Evolutionary conservation across 1,284 basidiomycete species (phyloP), one percentile per base, ranked within the genome.

Genomic region (Pseudomicrostroma phylloplanum): DNA sequence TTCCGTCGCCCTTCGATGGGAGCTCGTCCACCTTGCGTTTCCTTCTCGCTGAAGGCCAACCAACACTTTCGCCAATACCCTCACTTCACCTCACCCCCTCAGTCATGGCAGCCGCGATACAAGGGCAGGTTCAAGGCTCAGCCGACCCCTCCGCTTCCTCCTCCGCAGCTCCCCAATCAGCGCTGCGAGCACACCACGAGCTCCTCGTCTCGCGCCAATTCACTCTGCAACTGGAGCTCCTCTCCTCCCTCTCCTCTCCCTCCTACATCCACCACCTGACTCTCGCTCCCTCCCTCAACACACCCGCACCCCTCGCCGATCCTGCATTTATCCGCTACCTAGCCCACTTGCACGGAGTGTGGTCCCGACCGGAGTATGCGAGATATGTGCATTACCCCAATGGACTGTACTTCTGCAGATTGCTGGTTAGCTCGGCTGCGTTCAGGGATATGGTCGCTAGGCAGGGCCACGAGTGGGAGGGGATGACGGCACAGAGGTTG

Each of bases 201-300:
- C 51, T 54, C 17, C 25, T 23, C 3, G 26, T 25, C 17, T 54
- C 21, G n/a, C 51, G 51, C 21, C 51, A 54, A 54, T 54, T 54
- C 51, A 54, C 51, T 8, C 51, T 54, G 17, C 51, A 54, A 19
- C 51, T 54, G 2, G 51, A 54, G 51, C 51, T 54, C 25, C 21
- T 54, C 51, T 23, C 13, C 51, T 54, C 51, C n/a, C 51, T 54
- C 2, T 21, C 51, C 13, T 54, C 51, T 6, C 51, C 51, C 13
- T 21, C 51, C 51, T 54, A 54, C 51, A 19, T 54, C 21, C 26
- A 54, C 51, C 51, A 54, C 21, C 51, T 54, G 7, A 19, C 51
- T 19, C 51, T 54, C 51, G 13, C 51, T 54, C 8, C 51, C 21
- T 21, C 21, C 23, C 51, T 19, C 2, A 25, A 4, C 51, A 15